Evolutionary conservation across 306 rosid genomes (phyloP), one percentile per base, ranked within the genome.

Genomic region (Cucumis melo): DNA sequence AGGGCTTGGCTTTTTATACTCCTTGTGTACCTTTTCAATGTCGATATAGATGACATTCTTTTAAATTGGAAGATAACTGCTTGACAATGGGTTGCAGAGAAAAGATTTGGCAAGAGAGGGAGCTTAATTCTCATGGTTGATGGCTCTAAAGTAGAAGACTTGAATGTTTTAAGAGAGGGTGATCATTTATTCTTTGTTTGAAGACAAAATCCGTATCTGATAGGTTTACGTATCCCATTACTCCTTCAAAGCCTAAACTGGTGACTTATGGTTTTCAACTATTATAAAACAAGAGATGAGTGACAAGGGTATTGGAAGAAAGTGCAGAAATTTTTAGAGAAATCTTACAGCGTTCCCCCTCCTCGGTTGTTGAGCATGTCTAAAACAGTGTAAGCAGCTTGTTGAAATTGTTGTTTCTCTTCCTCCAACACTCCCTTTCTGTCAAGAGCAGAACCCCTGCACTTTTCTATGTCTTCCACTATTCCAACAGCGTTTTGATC

Each of bases 321-420:
- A 63, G 59, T 48, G 44, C 50, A 67, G 66, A 29, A 60, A 81
- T 62, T 51, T 56, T 57, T 57, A 56, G 32, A 72, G 73, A 77
- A 21, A 85, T 71, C 88, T 75, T 83, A 77, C 84, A 46, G 72
- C 41, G 15, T 80, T 79, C 78, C 86, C 34, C 80, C 83, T 75
- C 86, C 77, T 27, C 29, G 2, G 71, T 81, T 78, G 80, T 82
- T 87, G 70, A 89, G 91, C 91, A 89, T 75, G 84, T 88, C 86
- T 27, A 88, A 79, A 80, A 88, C 93, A 73, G 91, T 83, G 76
- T 83, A 88, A 79, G 96, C 96, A 80, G 96, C 92, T 81, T 91
- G 90, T 78, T 89, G 96, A 74, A 90, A 84, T 71, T 76, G 88
- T 76, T 91, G 89, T 64, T 81, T 91, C 87, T 88, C 91, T 81